phyloP scores from a whole-genome alignment of 164 flowering plant species.

The Sedum album region DNA sequence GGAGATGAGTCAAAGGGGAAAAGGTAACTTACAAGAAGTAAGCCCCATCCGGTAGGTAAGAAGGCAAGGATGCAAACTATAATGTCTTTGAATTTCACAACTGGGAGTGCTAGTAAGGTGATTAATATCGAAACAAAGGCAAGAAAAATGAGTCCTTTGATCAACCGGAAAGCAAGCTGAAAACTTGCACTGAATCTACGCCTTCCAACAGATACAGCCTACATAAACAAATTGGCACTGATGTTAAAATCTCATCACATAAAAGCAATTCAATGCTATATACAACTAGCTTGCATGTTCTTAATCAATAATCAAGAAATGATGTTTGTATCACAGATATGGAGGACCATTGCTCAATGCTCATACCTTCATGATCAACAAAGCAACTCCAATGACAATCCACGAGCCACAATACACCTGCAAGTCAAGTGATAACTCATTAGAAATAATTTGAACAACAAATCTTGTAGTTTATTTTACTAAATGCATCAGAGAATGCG shows the following conservation, averaged over 20 bases:
- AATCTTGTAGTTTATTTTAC: background rate
- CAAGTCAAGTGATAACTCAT: conserved; percentile 8
- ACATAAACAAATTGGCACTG: background rate
- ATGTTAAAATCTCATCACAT: background rate
- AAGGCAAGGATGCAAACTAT: conserved; percentile 43
- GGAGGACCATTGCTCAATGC: too few species aligned
- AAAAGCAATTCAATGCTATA: background rate
- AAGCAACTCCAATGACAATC: conserved; percentile 35
- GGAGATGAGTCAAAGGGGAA: background rate
- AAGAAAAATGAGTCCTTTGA: conserved; percentile 39
- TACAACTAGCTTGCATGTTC: too few species aligned
- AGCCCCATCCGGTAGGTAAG: conserved; percentile 62
- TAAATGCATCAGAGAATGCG: background rate
- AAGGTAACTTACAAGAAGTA: conserved; percentile 26
- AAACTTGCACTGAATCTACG: conserved; percentile 37
- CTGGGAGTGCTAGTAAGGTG: conserved; percentile 28
- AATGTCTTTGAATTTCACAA: conserved; percentile 32
- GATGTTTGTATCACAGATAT: too few species aligned
- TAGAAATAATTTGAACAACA: background rate
- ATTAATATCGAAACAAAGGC: conserved; percentile 27
- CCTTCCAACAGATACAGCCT: conserved; percentile 44
- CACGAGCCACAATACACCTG: conserved; percentile 55
- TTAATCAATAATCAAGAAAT: too few species aligned
- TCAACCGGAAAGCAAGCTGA: conserved; percentile 45
- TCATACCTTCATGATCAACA: conserved; percentile 44